Evolutionary conservation across 2,329 filamentous ascomycete species (phyloP), one percentile per base, ranked within the genome.

Genomic region (Diaporthe nobilis): DNA sequence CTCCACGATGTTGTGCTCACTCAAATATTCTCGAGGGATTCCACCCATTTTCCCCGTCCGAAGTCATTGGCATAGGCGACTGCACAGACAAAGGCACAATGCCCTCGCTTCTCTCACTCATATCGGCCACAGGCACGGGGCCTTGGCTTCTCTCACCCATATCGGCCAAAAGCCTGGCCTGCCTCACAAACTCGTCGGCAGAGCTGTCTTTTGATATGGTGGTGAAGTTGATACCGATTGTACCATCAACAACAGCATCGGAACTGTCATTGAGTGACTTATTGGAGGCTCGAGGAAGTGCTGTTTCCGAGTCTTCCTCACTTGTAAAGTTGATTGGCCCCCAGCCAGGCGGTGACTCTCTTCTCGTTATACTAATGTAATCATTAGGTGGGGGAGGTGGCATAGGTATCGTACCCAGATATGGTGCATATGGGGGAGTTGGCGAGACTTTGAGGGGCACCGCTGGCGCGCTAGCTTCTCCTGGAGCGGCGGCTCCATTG

Each of bases 11-110:
- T 39, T 44, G 42, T 47, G 90, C 94, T 89, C 90, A 98, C 95
- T 96, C 94, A 89, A 98, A 96, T 79, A 98, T 95, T 76, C 93
- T 91, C 47, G 94, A 91, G 34, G 95, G 96, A 81, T 98, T 97
- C 95, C 95, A 98, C 74, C 89, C 86, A 31, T 89, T 88, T 65
- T 91, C 89, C 76, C 94, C 93, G 20, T 77, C 75, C n/a, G 72
- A 44, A 79, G 91, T 87, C 81, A 94, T 84, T 61, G 89, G 85
- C 82, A 94, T 87, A 60, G 88, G 86, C 76, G 90, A 86, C 53
- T 86, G 81, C 77, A 91, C 28, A 31, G 28, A 3, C 28, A 86
- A 74, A 84, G 34, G 34, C 34, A 9, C 34, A 9, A 6, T 6
- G 34, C 34, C 34, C 2, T 37, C 4, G 34, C 5, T 37, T 37